phyloP scores from a whole-genome alignment of 2,329 filamentous ascomycete species.

The Hypoxylon sp. region DNA sequence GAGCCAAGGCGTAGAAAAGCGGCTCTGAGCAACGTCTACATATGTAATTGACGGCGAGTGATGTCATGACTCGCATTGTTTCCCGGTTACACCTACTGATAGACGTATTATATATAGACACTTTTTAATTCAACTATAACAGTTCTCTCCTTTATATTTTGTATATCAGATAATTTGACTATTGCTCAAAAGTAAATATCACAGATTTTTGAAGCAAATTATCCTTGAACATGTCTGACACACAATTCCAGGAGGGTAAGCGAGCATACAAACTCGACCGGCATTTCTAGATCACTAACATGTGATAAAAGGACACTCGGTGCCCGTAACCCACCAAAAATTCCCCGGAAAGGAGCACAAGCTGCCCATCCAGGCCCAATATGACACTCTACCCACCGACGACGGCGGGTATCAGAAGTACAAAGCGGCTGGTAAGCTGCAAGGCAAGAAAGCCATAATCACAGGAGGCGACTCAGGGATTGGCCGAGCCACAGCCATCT shows the following conservation, averaged over 20 bases:
- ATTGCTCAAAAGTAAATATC: neutral
- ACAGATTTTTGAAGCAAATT: neutral
- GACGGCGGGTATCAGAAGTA: constrained; percentile 75
- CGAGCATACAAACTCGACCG: neutral
- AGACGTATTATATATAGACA: constrained; percentile 12
- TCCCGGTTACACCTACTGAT: constrained; percentile 16
- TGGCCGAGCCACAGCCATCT: constrained; percentile 75
- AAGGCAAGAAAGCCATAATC: constrained; percentile 79
- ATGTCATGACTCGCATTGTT: constrained; percentile 41
- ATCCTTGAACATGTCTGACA: constrained; percentile 39
- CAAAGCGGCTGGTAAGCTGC: constrained; percentile 77
- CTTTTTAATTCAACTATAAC: neutral
- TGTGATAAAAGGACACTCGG: constrained; percentile 46
- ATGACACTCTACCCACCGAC: constrained; percentile 71
- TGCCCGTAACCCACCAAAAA: constrained; percentile 52
- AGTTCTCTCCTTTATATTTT: neutral
- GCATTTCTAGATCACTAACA: constrained; percentile 1
- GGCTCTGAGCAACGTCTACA: constrained; percentile 33
- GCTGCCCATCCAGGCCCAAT: constrained; percentile 66
- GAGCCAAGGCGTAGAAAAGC: constrained; percentile 34
- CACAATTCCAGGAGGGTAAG: constrained; percentile 50
- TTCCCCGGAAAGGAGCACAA: constrained; percentile 55
- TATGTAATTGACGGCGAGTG: constrained; percentile 37
- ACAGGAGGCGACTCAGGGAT: constrained; percentile 85
- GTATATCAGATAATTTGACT: neutral